Base-by-base conservation (phyloP, 2,329 filamentous ascomycete species). In the Fusarium agapanthi region DNA sequence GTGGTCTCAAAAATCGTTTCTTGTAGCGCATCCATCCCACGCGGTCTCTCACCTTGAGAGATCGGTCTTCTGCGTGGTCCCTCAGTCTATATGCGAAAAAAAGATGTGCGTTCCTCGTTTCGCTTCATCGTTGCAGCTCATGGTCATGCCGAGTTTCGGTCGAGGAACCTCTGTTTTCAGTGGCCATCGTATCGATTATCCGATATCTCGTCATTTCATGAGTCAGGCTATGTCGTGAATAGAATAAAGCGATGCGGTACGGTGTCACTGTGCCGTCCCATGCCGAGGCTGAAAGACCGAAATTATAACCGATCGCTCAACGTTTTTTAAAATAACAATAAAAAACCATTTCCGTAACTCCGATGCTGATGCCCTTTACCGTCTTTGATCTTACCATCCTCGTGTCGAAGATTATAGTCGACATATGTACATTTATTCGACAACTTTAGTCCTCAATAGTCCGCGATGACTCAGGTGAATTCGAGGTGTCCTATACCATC, bases 401-500 rank as follows among this genome's bases (percentile, higher is more conserved):
- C 65, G 50, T 67, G 62, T 54, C 65, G 66, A 61, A 62, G n/a
- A 61, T 47, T 51, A 63, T 35, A 61, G 48, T 57, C 76, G 68
- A 71, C 75, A 41, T 77, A 77, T 76, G 58, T 74, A 72, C 75
- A 74, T 64, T 72, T 65, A 45, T 63, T 55, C 40, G 43, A 38
- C 55, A 57, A 67, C 65, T 72, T 55, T 58, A 74, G 37, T 74
- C 72, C 37, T 58, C 68, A 61, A 72, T 72, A 24, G 50, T 67
- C 28, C 47, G 61, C 55, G 72, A 70, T 47, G 65, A 69, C 65
- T 62, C 68, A 67, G 53, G 60, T 57, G 60, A 47, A 43, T 68
- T 69, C 47, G 67, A 65, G 65, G 65, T 59, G 28, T 63, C 62
- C 76, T 75, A 78, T 69, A 82, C 84, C 79, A 90, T 83, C 77